Base-by-base conservation (phyloP, 2,329 filamentous ascomycete genomes). In the Pseudogymnoascus sp. region DNA sequence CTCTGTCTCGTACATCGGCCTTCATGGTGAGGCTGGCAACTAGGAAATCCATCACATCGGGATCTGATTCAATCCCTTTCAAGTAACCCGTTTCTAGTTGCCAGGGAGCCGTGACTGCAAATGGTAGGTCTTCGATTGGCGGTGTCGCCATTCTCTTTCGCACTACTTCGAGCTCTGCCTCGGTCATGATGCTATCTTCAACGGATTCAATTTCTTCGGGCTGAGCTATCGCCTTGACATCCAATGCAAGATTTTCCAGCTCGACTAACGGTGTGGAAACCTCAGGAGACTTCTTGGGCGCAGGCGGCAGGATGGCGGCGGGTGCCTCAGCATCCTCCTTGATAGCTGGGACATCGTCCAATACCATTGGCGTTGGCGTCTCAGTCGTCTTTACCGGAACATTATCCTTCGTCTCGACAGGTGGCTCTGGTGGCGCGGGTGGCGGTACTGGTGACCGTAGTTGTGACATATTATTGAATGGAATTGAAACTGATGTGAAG, bases 71-170 rank as follows among this genome's bases (percentile, higher is more conserved):
- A 25, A 72, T 63, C 12, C 63, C 65, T 17, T 63, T 64, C 58
- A 70, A 17, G 58, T 71, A 69, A 21, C 66, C 65, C 3, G 62
- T 38, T 55, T 72, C 68, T 35, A 71, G 60, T 44, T 64, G 63
- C 65, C 68, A 71, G 58, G 61, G 63, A 6, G 63, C 67, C 8
- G 58, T 62, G 27, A 64, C 61, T 41, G 68, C 65, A 4, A 64
- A 68, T 13, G 69, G 71, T 9, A 73, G 60, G 42, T 63, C 67
- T 10, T 64, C 66, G 12, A 68, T 58, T 4, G 71, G 65, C 1
- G 71, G 71, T 2, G 71, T 73, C 42, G 67, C 68, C 67, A 72
- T 73, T n/a, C 63, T 65, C 21, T 65, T 67, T 10, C 69, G 65
- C 5, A 72, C 70, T 17, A 65, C 62, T 58, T 67, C 68, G 15